Evolutionary conservation across 2,329 filamentous ascomycete species (phyloP), one percentile per base, ranked within the genome.

Genomic region (Aspergillus sclerotialis): DNA sequence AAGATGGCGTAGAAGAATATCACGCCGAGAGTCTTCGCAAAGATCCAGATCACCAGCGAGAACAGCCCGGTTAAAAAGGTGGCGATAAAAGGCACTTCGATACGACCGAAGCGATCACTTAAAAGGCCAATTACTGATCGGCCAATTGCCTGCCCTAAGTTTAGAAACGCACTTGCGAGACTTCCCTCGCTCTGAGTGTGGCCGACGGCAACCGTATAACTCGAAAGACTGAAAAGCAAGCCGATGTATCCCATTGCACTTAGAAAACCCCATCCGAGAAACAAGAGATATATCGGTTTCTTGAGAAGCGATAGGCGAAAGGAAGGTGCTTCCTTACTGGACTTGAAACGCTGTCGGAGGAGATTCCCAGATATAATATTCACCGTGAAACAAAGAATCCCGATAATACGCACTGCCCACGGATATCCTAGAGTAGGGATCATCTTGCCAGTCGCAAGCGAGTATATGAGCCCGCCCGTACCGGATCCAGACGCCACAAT

Each of bases 181-280:
- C 63, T 58, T 3, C 67, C 65, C 38, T 70, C 57, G 1, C 43
- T 38, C 18, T 55, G 45, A 13, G 48, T 50, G 1, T 73, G 44
- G 0, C 66, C 66, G 11, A 70, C 61, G 7, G 57, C 65, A 7
- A 56, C 42, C 2, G 64, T 67, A 42, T 68, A 73, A 36, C 67
- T 64, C 0, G 67, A 61, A n/a, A 73, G 40, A 7, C 61, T 67
- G 44, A 61, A 70, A 2, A 72, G 47, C n/a, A 72, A 40, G 2
- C 59, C 55, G 35, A 71, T 64, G 37, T 72, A 72, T 2, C 69
- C 69, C 2, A 72, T 45, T 49, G 72, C 61, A 34, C 55, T 64
- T 12, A 64, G 49, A 37, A 72, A 9, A 8, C 8, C 23, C 23
- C 23, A 24, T 4, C 27, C 36, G 5, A 35, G 12, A 17, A 38